phyloP scores from a whole-genome alignment of 257 asterid genomes.

The Solanum commersonii region DNA sequence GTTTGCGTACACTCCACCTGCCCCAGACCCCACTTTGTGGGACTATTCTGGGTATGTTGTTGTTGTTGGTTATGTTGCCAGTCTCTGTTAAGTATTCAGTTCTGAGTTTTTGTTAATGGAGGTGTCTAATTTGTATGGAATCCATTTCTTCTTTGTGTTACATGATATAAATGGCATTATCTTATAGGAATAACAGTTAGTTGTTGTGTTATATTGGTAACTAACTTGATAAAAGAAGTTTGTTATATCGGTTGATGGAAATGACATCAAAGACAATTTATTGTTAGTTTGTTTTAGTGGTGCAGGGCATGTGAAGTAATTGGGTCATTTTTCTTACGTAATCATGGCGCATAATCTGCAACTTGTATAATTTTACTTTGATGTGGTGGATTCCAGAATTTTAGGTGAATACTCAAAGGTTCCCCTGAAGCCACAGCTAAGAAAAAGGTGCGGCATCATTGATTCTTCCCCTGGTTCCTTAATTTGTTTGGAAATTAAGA shows the following conservation, averaged over 20 bases:
- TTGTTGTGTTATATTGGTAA: not conserved
- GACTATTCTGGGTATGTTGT: not conserved
- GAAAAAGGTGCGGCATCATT: not conserved
- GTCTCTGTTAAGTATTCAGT: not conserved
- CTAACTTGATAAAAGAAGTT: not conserved
- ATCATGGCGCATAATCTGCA: not conserved
- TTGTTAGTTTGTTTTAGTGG: not conserved
- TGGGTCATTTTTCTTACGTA: not conserved
- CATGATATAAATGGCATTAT: not conserved
- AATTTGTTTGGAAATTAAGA: not conserved
- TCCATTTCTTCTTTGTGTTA: not conserved
- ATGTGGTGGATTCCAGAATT: conserved; percentile 38
- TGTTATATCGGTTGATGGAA: not conserved
- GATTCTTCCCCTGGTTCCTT: not conserved
- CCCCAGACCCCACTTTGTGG: not conserved
- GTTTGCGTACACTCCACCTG: not conserved
- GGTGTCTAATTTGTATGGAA: not conserved
- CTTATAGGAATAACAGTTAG: not conserved
- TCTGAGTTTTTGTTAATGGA: not conserved
- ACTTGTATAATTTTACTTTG: not conserved
- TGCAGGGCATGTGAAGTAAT: not conserved
- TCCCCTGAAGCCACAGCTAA: conserved; percentile 40
- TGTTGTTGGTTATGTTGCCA: not conserved
- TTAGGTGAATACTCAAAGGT: conserved; percentile 53
- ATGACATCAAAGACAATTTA: not conserved